Evolutionary conservation across 495 filamentous ascomycete genomes (phyloP).

Genomic region (Glonium stellatum): DNA sequence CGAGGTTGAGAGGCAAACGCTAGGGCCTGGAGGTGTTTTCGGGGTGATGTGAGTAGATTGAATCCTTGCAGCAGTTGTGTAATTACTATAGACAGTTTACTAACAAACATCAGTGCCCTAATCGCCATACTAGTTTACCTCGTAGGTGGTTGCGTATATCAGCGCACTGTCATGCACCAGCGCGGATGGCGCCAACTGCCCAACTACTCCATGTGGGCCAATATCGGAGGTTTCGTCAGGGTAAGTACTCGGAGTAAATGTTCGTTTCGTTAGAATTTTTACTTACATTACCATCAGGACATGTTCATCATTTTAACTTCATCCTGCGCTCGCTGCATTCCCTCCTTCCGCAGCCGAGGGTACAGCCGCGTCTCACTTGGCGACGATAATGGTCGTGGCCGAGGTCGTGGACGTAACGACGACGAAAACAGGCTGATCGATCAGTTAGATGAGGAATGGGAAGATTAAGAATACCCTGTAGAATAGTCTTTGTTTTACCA

Average conservation of each 20-base stretch:
- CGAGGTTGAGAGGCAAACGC: slow-evolving; percentile 51
- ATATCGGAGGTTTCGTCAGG: slow-evolving; percentile 74
- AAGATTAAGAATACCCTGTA: slow-evolving; percentile 28
- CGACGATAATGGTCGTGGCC: slow-evolving; percentile 26
- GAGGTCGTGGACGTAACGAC: slow-evolving; percentile 44
- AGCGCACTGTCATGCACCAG: slow-evolving; percentile 89
- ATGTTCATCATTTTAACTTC: slow-evolving; percentile 72
- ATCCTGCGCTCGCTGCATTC: slow-evolving; percentile 62
- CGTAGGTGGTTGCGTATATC: slow-evolving; percentile 88
- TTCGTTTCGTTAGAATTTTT: slow-evolving; percentile 19
- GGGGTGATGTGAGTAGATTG: slow-evolving; percentile 66
- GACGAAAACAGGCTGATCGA: slow-evolving; percentile 93
- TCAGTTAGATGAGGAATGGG: slow-evolving; percentile 87
- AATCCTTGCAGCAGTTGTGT: too few species aligned
- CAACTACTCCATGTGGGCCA: slow-evolving; percentile 87
- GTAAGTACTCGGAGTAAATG: slow-evolving; percentile 46
- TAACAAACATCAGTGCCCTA: slow-evolving; percentile 38
- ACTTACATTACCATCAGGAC: slow-evolving; percentile 50
- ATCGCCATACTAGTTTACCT: slow-evolving; percentile 85
- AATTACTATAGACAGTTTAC: slow-evolving; percentile 14
- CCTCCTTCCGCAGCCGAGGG: slow-evolving; percentile 52
- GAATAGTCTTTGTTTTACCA: too few species aligned
- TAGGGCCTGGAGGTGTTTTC: slow-evolving; percentile 85
- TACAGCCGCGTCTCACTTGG: slow-evolving; percentile 48
- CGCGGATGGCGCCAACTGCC: slow-evolving; percentile 93